A percentile compares a stretch with the other conserved stretches of the same genome.
Evolutionary conservation across 2,329 filamentous ascomycete species (phyloP).

Genomic region (Thermomyces lanuginosus): DNA sequence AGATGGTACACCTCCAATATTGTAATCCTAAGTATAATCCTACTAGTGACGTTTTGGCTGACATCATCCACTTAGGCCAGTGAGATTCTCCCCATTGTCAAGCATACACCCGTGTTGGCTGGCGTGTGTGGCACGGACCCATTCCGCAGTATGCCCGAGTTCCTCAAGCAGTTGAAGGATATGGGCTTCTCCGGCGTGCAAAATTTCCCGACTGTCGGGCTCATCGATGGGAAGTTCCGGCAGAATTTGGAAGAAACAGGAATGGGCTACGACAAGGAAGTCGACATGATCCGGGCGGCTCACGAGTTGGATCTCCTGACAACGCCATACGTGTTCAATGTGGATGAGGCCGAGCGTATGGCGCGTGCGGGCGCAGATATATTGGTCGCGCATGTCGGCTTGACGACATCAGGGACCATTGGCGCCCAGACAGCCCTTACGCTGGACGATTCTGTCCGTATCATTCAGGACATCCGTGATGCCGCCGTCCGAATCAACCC

Average conservation of each 20-base stretch:
- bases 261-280: slow-evolving; percentile 52
- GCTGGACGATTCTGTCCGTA: slow-evolving; percentile 46
- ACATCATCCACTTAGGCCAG: slow-evolving; percentile 29
- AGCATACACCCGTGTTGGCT: slow-evolving; percentile 48
- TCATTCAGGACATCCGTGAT: slow-evolving; percentile 49
- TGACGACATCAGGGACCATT: slow-evolving; percentile 49
- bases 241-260: slow-evolving; percentile 54
- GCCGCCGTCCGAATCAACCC: slow-evolving; percentile 39
- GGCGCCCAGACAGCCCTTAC: slow-evolving; percentile 45
- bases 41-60: slow-evolving; percentile 1
- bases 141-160: slow-evolving; percentile 45
- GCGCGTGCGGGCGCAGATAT: slow-evolving; percentile 48
- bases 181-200: slow-evolving; percentile 54
- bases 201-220: slow-evolving; percentile 57
- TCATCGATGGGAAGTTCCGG: slow-evolving; percentile 53
- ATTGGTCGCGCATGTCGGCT: slow-evolving; percentile 51
- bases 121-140: slow-evolving; percentile 58
- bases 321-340: slow-evolving; percentile 53
- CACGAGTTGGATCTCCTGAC: slow-evolving; percentile 46
- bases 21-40: slow-evolving; percentile 3
- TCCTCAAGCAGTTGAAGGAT: slow-evolving; percentile 43
- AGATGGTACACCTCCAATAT: slow-evolving; percentile 38
- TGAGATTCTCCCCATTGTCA: slow-evolving; percentile 50
- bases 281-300: slow-evolving; percentile 49
- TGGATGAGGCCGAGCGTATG: slow-evolving; percentile 47